phyloP scores from a whole-genome alignment of 768 basidiomycete genomes.

The Tylopilus subfusipes region DNA sequence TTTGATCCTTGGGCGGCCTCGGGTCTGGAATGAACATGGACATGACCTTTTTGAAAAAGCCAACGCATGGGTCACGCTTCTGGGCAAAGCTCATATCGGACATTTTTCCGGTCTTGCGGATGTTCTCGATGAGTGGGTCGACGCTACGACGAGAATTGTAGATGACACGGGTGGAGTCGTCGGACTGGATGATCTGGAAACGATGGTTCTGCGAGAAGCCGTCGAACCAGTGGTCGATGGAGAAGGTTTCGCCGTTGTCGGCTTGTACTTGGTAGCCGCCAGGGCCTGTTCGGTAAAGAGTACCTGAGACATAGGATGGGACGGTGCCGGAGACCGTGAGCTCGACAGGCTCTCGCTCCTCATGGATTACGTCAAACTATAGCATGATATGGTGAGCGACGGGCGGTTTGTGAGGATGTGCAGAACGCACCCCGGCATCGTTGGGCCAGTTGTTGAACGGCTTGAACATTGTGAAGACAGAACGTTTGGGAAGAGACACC shows the following conservation, averaged over 20 bases:
- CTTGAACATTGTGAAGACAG: slow-evolving; percentile 11
- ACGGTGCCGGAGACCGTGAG: slow-evolving; percentile 29
- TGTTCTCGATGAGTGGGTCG: slow-evolving; percentile 28
- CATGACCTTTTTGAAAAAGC: slow-evolving; percentile 32
- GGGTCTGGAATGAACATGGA: slow-evolving; percentile 26
- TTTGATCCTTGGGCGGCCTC: background rate
- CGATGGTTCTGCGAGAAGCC: slow-evolving; percentile 39
- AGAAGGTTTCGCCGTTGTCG: slow-evolving; percentile 17
- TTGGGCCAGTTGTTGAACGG: slow-evolving; percentile 33
- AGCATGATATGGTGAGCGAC: background rate
- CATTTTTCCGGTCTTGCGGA: slow-evolving; percentile 24
- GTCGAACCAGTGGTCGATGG: slow-evolving; percentile 40
- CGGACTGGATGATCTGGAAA: slow-evolving; percentile 35
- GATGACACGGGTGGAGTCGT: slow-evolving; percentile 23
- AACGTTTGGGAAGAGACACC: background rate
- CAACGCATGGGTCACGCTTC: slow-evolving; percentile 32
- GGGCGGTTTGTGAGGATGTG: background rate
- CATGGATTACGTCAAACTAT: slow-evolving; percentile 29
- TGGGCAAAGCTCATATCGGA: slow-evolving; percentile 23
- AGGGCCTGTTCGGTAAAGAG: slow-evolving; percentile 39
- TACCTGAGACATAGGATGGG: slow-evolving; percentile 35
- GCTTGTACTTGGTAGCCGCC: slow-evolving; percentile 30
- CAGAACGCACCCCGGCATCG: slow-evolving; percentile 22
- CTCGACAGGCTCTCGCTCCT: slow-evolving; percentile 28
- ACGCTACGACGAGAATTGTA: slow-evolving; percentile 35